Evolutionary conservation across 176 grass and related monocot species (phyloP).

Genomic region (Oryza australiensis): DNA sequence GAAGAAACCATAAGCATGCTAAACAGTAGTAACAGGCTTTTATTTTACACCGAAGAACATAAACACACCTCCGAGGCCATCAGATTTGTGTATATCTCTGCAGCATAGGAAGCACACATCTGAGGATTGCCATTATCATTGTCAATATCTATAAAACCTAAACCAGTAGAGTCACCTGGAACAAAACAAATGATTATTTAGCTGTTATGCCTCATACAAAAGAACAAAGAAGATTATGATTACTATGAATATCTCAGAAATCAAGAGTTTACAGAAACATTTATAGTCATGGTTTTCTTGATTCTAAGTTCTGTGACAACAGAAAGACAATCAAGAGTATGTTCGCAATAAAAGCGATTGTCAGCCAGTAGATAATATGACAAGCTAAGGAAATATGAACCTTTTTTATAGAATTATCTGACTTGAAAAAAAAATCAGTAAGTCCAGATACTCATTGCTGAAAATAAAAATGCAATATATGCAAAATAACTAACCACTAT

Average conservation of each 20-base stretch:
- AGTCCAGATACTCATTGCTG: constrained; percentile 5
- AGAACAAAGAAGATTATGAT: background rate
- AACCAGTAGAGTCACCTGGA: constrained; percentile 41
- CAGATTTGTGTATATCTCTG: constrained; percentile 61
- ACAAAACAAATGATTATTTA: constrained; percentile 32
- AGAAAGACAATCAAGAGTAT: constrained; percentile 22
- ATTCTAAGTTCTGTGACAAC: background rate
- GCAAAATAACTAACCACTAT: constrained; percentile 43
- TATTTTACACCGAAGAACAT: constrained; percentile 25
- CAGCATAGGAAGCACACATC: constrained; percentile 58
- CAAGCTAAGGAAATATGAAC: constrained; percentile 10
- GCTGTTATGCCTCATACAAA: background rate
- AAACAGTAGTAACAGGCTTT: background rate
- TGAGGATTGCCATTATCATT: constrained; percentile 60
- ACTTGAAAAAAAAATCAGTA: background rate
- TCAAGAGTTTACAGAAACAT: background rate
- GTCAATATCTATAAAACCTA: constrained; percentile 59
- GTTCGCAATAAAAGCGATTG: constrained; percentile 14
- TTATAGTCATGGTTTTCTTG: constrained; percentile 6
- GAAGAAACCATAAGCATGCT: background rate
- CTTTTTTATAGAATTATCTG: background rate
- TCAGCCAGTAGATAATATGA: background rate
- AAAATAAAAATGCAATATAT: background rate
- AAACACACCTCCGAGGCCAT: constrained; percentile 63
- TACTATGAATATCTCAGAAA: constrained; percentile 16